phyloP scores from a whole-genome alignment of 768 basidiomycete genomes.

The Baorangia bicolor region DNA sequence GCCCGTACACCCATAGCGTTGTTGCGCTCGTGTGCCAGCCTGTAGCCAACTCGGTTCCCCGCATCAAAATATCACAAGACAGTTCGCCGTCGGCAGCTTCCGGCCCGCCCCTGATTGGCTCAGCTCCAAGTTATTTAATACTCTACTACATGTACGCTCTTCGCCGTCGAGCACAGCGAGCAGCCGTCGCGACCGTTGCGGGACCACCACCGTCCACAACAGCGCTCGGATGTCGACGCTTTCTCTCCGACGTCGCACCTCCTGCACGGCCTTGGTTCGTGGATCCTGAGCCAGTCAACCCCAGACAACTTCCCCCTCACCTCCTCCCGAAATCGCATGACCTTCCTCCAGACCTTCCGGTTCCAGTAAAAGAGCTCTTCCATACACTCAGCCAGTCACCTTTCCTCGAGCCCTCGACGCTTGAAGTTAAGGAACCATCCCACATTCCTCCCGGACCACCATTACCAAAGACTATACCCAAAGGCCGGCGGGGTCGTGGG shows the following conservation, averaged over 20 bases:
- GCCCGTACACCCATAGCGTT: slow-evolving; percentile 66
- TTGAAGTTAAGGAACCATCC: slow-evolving; percentile 55
- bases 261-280: slow-evolving; percentile 63
- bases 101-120: slow-evolving; percentile 9
- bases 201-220: neutral
- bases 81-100: slow-evolving; percentile 11
- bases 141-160: slow-evolving; percentile 20
- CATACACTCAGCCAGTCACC: slow-evolving; percentile 58
- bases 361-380: slow-evolving; percentile 54
- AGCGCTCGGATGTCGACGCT: neutral
- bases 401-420: slow-evolving; percentile 58
- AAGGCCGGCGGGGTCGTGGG: slow-evolving; percentile 64
- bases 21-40: slow-evolving; percentile 9
- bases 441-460: slow-evolving; percentile 56
- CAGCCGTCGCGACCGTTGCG: neutral
- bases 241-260: slow-evolving; percentile 5
- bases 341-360: slow-evolving; percentile 53
- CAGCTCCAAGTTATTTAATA: neutral
- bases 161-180: slow-evolving; percentile 12
- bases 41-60: neutral
- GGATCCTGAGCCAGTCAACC: slow-evolving; percentile 38
- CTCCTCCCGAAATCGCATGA: slow-evolving; percentile 26
- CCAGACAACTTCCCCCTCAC: slow-evolving; percentile 26
- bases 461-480: slow-evolving; percentile 53
- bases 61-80: slow-evolving; percentile 23